Conservation (phyloP, 108 stramenopile species). For the Nitzschia putrida region DNA sequence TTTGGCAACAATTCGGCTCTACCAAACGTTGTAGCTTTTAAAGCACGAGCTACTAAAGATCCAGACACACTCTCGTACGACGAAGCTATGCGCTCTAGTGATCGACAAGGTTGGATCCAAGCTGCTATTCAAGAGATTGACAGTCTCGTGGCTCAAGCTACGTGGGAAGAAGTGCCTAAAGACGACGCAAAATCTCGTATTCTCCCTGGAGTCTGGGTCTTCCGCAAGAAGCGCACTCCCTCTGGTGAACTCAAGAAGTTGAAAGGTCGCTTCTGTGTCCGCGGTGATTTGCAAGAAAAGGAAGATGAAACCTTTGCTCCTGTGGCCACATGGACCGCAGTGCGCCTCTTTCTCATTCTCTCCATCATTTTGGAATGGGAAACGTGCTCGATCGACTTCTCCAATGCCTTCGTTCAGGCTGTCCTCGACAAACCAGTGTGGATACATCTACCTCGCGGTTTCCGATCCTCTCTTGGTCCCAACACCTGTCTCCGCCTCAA, state of each 20-base stretch:
- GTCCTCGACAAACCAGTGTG: conserved; percentile 12
- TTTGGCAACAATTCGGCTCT: no score
- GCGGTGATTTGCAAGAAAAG: conserved; percentile 53
- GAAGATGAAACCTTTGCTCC: conserved; percentile 60
- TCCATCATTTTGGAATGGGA: conserved; percentile 25
- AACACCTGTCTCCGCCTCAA: conserved; percentile 29
- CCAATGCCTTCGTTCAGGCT: conserved; percentile 54
- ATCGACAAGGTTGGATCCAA: conserved; percentile 6
- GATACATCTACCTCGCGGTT: conserved; percentile 21
- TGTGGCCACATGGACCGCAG: conserved; percentile 50
- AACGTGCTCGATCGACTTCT: conserved; percentile 44
- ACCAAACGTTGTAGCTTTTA: no score
- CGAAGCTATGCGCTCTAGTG: conserved; percentile 18
- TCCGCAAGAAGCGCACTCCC: conserved; percentile 37
- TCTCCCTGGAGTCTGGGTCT: conserved; percentile 37
- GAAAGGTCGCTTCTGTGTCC: conserved; percentile 58
- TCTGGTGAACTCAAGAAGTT: conserved; percentile 41
- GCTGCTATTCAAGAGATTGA: conserved; percentile 19
- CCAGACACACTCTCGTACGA: conserved; percentile 33
- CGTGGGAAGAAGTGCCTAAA: conserved; percentile 23
- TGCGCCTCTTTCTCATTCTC: conserved; percentile 38
- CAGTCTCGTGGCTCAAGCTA: neutral
- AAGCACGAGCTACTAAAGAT: conserved; percentile 13
- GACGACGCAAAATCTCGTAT: conserved; percentile 7
- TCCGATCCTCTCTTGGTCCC: neutral